Conservation (phyloP, 257 asterid species). For the Thymus mandschuricus region DNA sequence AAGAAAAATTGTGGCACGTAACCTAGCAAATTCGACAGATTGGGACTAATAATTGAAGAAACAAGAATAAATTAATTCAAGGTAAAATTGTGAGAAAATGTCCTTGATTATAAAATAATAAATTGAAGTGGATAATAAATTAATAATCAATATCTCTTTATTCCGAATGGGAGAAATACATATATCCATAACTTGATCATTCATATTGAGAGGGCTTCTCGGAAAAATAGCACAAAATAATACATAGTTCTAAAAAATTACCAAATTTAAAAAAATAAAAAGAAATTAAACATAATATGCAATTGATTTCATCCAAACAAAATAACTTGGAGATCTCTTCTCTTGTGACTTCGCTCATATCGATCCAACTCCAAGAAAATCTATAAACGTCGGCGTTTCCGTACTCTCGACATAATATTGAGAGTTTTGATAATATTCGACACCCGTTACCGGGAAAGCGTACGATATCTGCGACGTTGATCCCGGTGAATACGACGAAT, state of each 20-base stretch:
- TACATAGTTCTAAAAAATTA: neutral
- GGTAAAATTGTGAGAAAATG: neutral
- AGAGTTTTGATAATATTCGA: conserved; percentile 15
- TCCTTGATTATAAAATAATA: neutral
- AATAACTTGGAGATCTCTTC: neutral
- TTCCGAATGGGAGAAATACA: neutral
- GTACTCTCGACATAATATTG: conserved; percentile 9
- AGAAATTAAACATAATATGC: neutral
- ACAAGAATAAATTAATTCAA: too few species aligned
- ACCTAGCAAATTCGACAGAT: neutral
- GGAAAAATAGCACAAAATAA: neutral
- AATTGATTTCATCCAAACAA: neutral
- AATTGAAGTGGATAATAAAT: neutral
- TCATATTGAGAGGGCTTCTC: neutral
- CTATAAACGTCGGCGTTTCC: conserved; percentile 42
- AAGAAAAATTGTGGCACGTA: neutral
- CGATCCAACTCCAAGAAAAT: conserved; percentile 55
- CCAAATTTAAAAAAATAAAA: neutral
- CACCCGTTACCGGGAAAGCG: conserved; percentile 16
- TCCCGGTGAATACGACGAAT: conserved; percentile 21
- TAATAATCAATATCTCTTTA: neutral
- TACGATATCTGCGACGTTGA: conserved; percentile 30
- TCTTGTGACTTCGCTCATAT: conserved; percentile 17
- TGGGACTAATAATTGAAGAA: neutral
- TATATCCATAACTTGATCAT: neutral